phyloP scores from a whole-genome alignment of 169 alveolate species.

The Cryptosporidium tyzzeri region DNA sequence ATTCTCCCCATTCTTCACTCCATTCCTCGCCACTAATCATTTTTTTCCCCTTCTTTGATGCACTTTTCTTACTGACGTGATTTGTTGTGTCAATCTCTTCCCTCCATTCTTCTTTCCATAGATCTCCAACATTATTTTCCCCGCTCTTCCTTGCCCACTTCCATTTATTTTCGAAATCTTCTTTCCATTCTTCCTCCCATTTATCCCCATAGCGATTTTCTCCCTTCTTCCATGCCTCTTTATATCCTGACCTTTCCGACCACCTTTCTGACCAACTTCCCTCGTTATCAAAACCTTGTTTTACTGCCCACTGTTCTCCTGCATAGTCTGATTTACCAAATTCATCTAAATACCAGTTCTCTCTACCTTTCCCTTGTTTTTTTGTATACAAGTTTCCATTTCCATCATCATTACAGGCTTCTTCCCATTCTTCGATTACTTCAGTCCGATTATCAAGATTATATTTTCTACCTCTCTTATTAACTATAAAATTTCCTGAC shows the following conservation, averaged over 20 bases:
- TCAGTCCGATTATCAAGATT: conserved; percentile 19
- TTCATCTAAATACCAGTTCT: conserved; percentile 56
- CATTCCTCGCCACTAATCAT: conserved; percentile 65
- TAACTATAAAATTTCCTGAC: conserved; percentile 2
- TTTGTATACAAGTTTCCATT: conserved; percentile 37
- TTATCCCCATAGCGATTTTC: conserved; percentile 61
- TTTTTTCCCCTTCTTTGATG: conserved; percentile 53
- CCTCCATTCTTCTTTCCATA: conserved; percentile 75
- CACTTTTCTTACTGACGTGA: conserved; percentile 39
- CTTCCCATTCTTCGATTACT: conserved; percentile 43
- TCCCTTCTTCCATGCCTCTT: conserved; percentile 73
- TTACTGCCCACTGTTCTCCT: conserved; percentile 65
- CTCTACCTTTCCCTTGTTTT: conserved; percentile 49
- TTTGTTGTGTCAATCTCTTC: conserved; percentile 35
- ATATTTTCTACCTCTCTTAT: conserved; percentile 26
- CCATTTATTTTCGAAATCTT: conserved; percentile 70
- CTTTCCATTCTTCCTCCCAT: conserved; percentile 77
- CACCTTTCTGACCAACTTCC: conserved; percentile 74
- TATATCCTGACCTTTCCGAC: conserved; percentile 51
- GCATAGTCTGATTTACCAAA: conserved; percentile 27
- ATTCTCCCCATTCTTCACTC: conserved; percentile 74
- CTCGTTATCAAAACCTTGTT: conserved; percentile 55
- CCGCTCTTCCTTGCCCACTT: conserved; percentile 73
- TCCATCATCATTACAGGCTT: conserved; percentile 58
- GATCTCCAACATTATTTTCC: conserved; percentile 49